Conservation (phyloP, 768 basidiomycete species). For the Lactifluus piperatus region DNA sequence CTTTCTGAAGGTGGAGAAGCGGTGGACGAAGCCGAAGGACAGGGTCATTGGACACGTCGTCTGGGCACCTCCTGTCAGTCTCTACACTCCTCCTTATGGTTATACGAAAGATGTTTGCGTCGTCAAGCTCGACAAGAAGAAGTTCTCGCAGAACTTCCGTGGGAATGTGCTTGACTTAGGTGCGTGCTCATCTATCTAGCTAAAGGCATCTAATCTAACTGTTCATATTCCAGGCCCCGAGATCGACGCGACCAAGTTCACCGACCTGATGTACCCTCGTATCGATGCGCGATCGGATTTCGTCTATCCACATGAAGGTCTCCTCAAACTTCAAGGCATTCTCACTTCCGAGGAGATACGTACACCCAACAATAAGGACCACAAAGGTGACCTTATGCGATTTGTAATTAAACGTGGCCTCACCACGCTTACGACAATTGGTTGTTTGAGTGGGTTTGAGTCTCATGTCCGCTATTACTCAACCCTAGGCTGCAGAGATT, state of each 20-base stretch:
- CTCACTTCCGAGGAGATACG: background rate
- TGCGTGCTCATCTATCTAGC: background rate
- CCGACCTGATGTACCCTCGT: background rate
- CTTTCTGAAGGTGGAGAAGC: background rate
- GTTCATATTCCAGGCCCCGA: background rate
- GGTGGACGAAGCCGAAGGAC: background rate
- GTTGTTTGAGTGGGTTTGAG: background rate
- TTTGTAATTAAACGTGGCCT: background rate
- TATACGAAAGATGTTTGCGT: background rate
- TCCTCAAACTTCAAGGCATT: background rate
- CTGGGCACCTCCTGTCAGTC: background rate
- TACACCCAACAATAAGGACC: background rate
- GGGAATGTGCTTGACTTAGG: background rate
- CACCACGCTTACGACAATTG: background rate
- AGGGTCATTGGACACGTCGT: background rate
- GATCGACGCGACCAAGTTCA: background rate
- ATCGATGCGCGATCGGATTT: background rate
- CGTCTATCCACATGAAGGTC: background rate
- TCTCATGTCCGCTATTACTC: background rate
- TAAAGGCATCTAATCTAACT: background rate
- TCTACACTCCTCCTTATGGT: background rate
- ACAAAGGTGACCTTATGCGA: background rate
- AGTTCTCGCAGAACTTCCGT: background rate
- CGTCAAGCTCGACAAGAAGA: background rate
- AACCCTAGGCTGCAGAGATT: background rate